Evolutionary conservation across 345 rosid genomes (phyloP).

Genomic region (Eucalyptus cladocalyx): DNA sequence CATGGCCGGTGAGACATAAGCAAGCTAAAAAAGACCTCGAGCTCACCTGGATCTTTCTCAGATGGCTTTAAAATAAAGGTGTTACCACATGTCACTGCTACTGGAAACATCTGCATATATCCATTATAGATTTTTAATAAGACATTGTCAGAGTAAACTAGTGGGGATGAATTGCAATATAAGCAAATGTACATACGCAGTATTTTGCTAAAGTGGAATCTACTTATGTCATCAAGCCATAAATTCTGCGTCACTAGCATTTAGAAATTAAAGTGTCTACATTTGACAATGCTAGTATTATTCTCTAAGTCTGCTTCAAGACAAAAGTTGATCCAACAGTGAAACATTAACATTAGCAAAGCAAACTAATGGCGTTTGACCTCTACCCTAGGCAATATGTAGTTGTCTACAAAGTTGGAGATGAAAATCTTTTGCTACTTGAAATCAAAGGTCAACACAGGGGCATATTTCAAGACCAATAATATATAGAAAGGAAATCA

Average conservation of each 20-base stretch:
- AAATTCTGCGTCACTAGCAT: background rate
- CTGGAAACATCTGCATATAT: conserved; percentile 76
- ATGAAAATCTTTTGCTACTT: background rate
- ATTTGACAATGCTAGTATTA: background rate
- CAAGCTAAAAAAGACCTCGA: background rate
- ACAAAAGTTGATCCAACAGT: background rate
- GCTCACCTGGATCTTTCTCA: conserved; percentile 92
- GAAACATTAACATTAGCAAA: background rate
- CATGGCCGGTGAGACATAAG: background rate
- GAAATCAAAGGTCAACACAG: background rate
- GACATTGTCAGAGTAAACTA: background rate
- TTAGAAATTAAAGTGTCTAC: background rate
- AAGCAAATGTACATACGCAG: background rate
- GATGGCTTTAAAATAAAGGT: conserved; percentile 93
- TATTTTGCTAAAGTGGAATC: background rate
- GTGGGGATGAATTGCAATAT: background rate
- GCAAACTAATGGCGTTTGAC: background rate
- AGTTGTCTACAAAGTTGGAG: background rate
- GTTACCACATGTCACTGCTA: conserved; percentile 93
- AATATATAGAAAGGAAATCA: background rate
- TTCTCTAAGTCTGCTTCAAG: background rate
- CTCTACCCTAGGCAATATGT: background rate
- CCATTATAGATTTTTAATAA: background rate
- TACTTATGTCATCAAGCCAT: background rate
- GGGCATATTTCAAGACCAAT: background rate